These are phyloP conservation scores for Castanea mollissima DNA, from an alignment of 306 rosid genomes.

Conservation along the genomic window DNA sequence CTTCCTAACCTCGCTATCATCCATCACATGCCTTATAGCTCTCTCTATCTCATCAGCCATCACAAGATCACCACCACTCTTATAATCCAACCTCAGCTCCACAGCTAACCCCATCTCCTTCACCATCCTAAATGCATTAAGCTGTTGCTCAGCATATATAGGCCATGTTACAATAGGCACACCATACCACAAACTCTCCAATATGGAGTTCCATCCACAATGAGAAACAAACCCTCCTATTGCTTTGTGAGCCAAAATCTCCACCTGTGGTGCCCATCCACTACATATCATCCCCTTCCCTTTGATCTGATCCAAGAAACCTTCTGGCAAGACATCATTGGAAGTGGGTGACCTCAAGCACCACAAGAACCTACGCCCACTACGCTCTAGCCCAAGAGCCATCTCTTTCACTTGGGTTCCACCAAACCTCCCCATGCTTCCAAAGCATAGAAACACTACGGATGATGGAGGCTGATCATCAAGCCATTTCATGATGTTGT, in stretches of 20 bases:
- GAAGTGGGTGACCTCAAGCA: constrained; percentile 26
- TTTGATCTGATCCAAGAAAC: constrained; percentile 50
- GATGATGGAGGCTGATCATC: constrained; percentile 48
- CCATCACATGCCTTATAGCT: constrained; percentile 39
- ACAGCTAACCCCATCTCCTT: constrained; percentile 41
- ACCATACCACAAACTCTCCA: constrained; percentile 70
- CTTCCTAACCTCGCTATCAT: constrained; percentile 23
- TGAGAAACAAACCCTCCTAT: constrained; percentile 56
- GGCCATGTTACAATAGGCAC: constrained; percentile 77
- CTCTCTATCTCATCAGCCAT: constrained; percentile 49
- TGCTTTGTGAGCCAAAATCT: constrained; percentile 46
- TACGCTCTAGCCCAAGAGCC: constrained; percentile 42
- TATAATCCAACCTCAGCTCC: constrained; percentile 48
- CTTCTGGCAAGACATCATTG: constrained; percentile 44
- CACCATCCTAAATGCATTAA: constrained; percentile 62
- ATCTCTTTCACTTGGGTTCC: constrained; percentile 57
- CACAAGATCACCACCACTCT: constrained; percentile 31
- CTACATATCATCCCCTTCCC: constrained; percentile 55
- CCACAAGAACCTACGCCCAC: constrained; percentile 64
- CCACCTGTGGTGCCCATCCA: constrained; percentile 65
- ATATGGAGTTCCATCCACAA: constrained; percentile 70
- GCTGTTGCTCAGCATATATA: constrained; percentile 58
- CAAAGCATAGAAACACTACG: constrained; percentile 61
- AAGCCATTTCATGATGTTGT: constrained; percentile 52
- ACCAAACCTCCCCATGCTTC: constrained; percentile 56